Conservation (phyloP, 2,329 filamentous ascomycete species). For the Pseudopyrenochaeta lycopersici region DNA sequence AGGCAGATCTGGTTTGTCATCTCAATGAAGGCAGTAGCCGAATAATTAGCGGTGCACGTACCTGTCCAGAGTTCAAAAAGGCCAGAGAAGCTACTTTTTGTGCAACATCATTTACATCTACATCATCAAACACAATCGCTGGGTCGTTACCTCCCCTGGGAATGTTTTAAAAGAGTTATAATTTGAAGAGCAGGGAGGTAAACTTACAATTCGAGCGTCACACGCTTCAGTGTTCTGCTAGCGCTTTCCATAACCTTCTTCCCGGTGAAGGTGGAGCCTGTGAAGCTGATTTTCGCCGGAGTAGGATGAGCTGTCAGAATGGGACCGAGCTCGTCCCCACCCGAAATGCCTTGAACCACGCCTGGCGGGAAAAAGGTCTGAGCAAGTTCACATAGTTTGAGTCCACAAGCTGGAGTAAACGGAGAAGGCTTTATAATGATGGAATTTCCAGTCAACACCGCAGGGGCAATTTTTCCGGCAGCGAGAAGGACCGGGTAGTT, state of each 20-base stretch:
- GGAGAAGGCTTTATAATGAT: conserved; percentile 66
- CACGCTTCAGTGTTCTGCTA: conserved; percentile 65
- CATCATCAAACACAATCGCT: conserved; percentile 64
- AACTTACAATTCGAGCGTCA: conserved; percentile 68
- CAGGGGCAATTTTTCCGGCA: conserved; percentile 65
- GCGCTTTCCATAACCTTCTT: conserved; percentile 66
- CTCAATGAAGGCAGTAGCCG: no score
- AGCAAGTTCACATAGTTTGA: conserved; percentile 68
- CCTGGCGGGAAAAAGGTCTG: conserved; percentile 67
- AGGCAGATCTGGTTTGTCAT: conserved; percentile 58
- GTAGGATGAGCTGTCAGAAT: conserved; percentile 66
- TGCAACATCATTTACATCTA: conserved; percentile 55
- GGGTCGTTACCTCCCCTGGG: conserved; percentile 71
- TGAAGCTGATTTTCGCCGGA: conserved; percentile 70
- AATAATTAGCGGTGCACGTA: no score
- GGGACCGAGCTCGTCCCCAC: conserved; percentile 67
- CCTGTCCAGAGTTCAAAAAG: conserved; percentile 67
- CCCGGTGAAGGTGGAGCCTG: conserved; percentile 67
- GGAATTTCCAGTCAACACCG: conserved; percentile 64
- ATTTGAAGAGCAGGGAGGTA: no score
- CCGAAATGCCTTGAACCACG: conserved; percentile 67
- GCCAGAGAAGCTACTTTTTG: conserved; percentile 47
- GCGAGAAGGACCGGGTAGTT: conserved; percentile 50
- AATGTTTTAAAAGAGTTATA: no score
- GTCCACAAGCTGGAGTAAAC: conserved; percentile 64